These are phyloP conservation scores for Pulveroboletus sp. DNA, from an alignment of 768 basidiomycete species.

Conservation along the genomic window DNA sequence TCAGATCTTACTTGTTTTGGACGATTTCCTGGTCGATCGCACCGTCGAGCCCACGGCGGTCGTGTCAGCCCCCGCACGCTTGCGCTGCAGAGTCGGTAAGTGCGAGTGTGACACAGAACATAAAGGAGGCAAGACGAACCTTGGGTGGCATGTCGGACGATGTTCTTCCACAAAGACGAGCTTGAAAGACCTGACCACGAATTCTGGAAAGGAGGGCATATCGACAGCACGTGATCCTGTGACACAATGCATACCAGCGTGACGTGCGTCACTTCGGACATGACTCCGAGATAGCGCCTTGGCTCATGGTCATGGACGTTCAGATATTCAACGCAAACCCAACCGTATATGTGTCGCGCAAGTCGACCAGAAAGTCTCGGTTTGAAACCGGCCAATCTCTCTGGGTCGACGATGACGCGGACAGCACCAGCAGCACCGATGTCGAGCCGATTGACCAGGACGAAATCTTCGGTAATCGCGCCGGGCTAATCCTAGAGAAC, in stretches of 20 bases:
- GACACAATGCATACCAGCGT: slow-evolving; percentile 10
- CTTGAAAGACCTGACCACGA: not conserved
- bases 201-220: slow-evolving; percentile 13
- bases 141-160: slow-evolving; percentile 34
- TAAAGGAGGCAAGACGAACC: slow-evolving; percentile 16
- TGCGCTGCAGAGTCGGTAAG: slow-evolving; percentile 42
- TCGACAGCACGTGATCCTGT: slow-evolving; percentile 19
- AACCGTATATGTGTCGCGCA: slow-evolving; percentile 59
- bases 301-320: slow-evolving; percentile 36
- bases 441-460: slow-evolving; percentile 79
- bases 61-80: slow-evolving; percentile 45
- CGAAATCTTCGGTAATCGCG: slow-evolving; percentile 78
- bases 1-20: slow-evolving; percentile 30
- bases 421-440: slow-evolving; percentile 36
- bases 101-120: slow-evolving; percentile 8
- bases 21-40: slow-evolving; percentile 44
- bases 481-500: not conserved
- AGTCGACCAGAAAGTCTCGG: slow-evolving; percentile 38
- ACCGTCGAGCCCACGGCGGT: slow-evolving; percentile 29
- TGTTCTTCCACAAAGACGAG: not conserved
- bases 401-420: slow-evolving; percentile 51
- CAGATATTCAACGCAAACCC: slow-evolving; percentile 90
- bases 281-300: not conserved
- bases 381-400: slow-evolving; percentile 45
- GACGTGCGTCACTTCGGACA: slow-evolving; percentile 9